A percentile compares a stretch with the other conserved stretches of the same genome.
phyloP scores from a whole-genome alignment of 1,139 yeast species.

The Hyphopichia pseudoburtonii region DNA sequence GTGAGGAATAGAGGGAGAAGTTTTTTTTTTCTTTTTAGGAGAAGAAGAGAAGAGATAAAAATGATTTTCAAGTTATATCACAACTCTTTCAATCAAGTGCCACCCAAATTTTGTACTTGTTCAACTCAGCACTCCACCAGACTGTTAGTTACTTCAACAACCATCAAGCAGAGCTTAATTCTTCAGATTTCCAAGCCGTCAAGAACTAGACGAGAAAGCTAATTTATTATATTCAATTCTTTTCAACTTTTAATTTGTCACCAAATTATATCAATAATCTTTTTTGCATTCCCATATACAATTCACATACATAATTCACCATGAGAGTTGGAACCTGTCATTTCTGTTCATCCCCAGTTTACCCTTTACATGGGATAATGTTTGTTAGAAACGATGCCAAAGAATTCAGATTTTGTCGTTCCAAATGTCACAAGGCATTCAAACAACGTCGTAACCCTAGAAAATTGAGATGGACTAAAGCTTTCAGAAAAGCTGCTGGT shows the following conservation, averaged over 20 bases:
- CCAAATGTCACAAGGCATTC: slow-evolving; percentile 96
- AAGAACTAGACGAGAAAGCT: too few relatives aligned
- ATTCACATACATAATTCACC: slow-evolving; percentile 8
- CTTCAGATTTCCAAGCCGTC: too few relatives aligned
- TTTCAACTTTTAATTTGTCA: background rate
- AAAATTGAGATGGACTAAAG: slow-evolving; percentile 97
- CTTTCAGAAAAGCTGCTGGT: slow-evolving; percentile 98
- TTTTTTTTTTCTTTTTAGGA: background rate
- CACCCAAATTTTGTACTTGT: background rate
- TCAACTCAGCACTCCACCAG: background rate
- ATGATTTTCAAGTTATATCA: too few relatives aligned
- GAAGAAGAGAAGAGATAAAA: background rate
- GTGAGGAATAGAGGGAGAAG: background rate
- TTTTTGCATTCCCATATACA: background rate
- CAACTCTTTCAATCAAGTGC: too few relatives aligned
- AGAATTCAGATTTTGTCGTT: slow-evolving; percentile 95
- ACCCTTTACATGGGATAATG: slow-evolving; percentile 97
- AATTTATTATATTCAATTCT: background rate
- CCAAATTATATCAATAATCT: too few relatives aligned
- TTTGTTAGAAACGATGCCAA: slow-evolving; percentile 98
- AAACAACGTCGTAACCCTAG: slow-evolving; percentile 99
- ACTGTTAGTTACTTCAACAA: background rate
- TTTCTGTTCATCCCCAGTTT: slow-evolving; percentile 96
- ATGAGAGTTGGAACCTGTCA: slow-evolving; percentile 97
- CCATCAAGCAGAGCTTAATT: too few relatives aligned